phyloP scores from a whole-genome alignment of 2,329 filamentous ascomycete genomes.

The Epichloe typhina region DNA sequence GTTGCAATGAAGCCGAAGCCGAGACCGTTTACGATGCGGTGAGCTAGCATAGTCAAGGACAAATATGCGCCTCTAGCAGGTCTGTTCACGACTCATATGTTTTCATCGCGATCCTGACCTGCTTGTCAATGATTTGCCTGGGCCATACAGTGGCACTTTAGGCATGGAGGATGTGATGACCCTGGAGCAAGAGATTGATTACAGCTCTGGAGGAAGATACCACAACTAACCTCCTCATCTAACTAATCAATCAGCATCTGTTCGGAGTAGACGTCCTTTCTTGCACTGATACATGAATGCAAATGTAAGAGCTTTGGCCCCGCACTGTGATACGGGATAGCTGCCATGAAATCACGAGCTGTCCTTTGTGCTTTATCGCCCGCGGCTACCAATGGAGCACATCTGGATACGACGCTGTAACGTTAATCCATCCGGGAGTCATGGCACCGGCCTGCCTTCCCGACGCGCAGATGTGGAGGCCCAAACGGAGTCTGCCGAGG shows the following conservation, averaged over 20 bases:
- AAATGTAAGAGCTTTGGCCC: not conserved
- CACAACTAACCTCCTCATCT: not conserved
- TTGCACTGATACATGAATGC: not conserved
- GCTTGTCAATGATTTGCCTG: too few relatives aligned
- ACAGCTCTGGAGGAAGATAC: too few relatives aligned
- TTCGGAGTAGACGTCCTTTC: not conserved
- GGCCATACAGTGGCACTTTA: not conserved
- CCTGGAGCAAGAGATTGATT: not conserved
- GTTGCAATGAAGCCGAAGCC: not conserved
- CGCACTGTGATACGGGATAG: not conserved
- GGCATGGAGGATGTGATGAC: not conserved
- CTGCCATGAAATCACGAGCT: not conserved
- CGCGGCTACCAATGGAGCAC: slow-evolving; percentile 1
- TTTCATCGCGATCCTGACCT: too few relatives aligned
- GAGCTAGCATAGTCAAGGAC: slow-evolving; percentile 2
- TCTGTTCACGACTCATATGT: too few relatives aligned
- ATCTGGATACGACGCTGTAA: slow-evolving; percentile 4
- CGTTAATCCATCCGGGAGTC: slow-evolving; percentile 2
- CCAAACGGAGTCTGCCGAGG: not conserved
- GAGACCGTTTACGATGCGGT: slow-evolving; percentile 4
- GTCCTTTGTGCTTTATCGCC: not conserved
- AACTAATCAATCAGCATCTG: not conserved
- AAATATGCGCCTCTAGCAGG: not conserved
- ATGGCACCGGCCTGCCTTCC: slow-evolving; percentile 4
- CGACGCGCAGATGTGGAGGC: slow-evolving; percentile 4